Base-by-base conservation (phyloP, 495 filamentous ascomycete genomes). In the Darksidea phi region DNA sequence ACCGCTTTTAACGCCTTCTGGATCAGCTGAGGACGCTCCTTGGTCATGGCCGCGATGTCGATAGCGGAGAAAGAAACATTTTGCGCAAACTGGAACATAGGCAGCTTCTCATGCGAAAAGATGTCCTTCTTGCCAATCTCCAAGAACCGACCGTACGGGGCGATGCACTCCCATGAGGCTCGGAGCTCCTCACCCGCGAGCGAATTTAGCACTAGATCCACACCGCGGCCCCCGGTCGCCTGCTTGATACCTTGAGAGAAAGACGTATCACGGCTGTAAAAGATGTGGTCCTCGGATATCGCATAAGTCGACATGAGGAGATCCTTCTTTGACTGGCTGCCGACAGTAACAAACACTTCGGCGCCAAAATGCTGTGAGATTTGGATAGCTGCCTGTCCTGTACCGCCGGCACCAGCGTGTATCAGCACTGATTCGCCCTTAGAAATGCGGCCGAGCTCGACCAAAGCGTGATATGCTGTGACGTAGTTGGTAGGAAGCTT, bases 201-300 rank as follows among this genome's bases (percentile, higher is more conserved):
- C 1, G 82, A 84, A 69, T 88, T 88, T 13, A 89, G 66, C 4
- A 88, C 71, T 0, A 89, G 77, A 65, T 89, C 86, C 0, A 88
- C 82, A 0, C 87, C 86, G 1, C 74, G 62, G 7, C 76, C 76
- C 4, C 71, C 61, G 0, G 86, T 89, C 0, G 72, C 72, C 26
- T 68, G 67, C 41, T 69, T 74, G 32, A 89, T 69, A 1, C 73
- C 78, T 12, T 73, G 53, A 11, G 73, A 77, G 56, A 88, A 63
- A 20, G 42, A 50, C 1, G 13, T 21, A 34, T 60, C 57, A 3
- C 55, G 32, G 28, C 32, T 47, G 23, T 38, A 59, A 41, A 66
- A 57, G n/a, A 66, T 66, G 25, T 66, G 57, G 24, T 48, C 50
- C 37, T 56, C 58, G 11, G 24, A 13, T 18, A 66, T 28, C 15